Base-by-base conservation (phyloP, 352 stramenopile genomes). In the Phytophthora citricola region DNA sequence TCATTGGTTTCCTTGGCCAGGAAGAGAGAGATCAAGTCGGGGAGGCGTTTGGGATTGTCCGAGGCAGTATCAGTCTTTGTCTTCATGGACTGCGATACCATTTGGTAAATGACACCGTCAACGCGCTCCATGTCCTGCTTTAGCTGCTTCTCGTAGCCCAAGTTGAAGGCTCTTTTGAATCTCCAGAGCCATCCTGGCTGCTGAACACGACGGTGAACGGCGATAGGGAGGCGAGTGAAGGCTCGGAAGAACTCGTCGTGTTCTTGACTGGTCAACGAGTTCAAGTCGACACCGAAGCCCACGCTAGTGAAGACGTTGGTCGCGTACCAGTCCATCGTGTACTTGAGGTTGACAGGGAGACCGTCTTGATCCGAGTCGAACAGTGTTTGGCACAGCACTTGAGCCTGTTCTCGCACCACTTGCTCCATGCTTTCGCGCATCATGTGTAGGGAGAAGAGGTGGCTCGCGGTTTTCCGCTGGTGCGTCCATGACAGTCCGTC, bases 381-480 rank as follows among this genome's bases (percentile, higher is more conserved):
- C 29, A 90, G 47, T 1, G 70, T 48, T 2, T 69, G 29, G 31
- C 76, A 81, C 34, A 89, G 48, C 4, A 64, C 55, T 27, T 48
- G 32, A n/a, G 72, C 57, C 40, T 90, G 60, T 26, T 73, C 60
- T n/a, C 71, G 49, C 41, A 89, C 71, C 9, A 75, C 73, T 41
- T 62, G 27, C 45, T 76, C 63, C 76, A 90, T 87, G 44, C 70
- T 73, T 47, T 84, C 76, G 12, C 75, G 74, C 69, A 89, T 81
- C 65, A 83, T 78, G 34, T 73, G 68, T 36, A 85, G 76, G 24
- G 84, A 94, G 34, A 97, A 96, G 9, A 98, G 87, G 58, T 97
- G 92, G 44, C 86, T 96, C 46, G 89, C 85, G 12, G 73, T 87
- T 53, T 93, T 93, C 56, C 87, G 83, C 56, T 95, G 89, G 24